Evolutionary conservation across 352 stramenopile genomes (phyloP).

Genomic region (Blastocystis sp.): DNA sequence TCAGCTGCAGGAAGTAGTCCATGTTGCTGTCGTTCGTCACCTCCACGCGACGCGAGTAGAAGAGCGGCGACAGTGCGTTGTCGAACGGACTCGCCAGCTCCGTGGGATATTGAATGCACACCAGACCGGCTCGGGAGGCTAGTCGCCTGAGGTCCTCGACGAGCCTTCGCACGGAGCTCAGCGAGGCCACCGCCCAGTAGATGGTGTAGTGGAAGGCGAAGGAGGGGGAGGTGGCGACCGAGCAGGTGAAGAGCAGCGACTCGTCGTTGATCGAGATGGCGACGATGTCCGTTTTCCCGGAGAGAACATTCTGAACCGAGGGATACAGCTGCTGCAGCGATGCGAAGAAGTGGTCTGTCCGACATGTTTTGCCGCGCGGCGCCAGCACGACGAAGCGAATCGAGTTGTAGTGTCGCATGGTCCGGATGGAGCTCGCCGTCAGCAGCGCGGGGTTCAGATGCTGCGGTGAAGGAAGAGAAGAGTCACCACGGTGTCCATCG

Average conservation of each 20-base stretch:
- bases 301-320: not conserved
- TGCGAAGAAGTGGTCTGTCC: not conserved
- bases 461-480: not conserved
- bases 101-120: constrained; percentile 1
- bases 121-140: not conserved
- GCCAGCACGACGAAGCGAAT: not conserved
- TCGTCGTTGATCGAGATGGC: not conserved
- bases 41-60: not conserved
- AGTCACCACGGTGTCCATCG: not conserved
- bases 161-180: not conserved
- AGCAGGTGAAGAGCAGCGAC: not conserved
- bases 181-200: constrained; percentile 36
- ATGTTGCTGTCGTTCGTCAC: not conserved
- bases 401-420: not conserved
- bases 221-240: not conserved
- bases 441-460: not conserved
- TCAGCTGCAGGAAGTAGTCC: not conserved
- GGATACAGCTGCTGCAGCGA: not conserved
- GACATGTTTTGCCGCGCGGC: not conserved
- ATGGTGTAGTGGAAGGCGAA: not conserved
- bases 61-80: not conserved
- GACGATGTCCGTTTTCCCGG: not conserved
- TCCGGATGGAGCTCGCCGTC: not conserved
- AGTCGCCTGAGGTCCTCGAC: not conserved
- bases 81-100: not conserved